Percentiles rank a stretch among this genome's conserved stretches.
These are phyloP conservation scores for Diaporthe humulicola DNA, from an alignment of 2,329 filamentous ascomycete species.

Conservation along the genomic window DNA sequence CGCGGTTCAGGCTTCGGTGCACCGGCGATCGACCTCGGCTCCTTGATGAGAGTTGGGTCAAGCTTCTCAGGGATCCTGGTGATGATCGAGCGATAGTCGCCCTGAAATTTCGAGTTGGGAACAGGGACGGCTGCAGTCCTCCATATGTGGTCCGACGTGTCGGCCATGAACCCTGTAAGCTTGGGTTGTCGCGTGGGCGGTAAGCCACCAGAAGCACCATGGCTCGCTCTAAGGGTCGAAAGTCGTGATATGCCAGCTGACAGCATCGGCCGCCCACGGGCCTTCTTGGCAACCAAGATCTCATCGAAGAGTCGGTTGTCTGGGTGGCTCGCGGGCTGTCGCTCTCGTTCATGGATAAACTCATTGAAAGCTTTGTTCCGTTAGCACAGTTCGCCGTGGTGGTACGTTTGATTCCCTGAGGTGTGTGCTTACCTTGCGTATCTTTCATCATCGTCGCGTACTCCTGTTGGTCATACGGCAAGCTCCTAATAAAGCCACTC, in stretches of 20 bases:
- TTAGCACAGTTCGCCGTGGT: slow-evolving; percentile 26
- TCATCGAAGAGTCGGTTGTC: slow-evolving; percentile 85
- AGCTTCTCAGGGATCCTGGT: slow-evolving; percentile 84
- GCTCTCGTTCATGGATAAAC: slow-evolving; percentile 87
- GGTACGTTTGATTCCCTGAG: neutral
- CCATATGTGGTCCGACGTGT: slow-evolving; percentile 85
- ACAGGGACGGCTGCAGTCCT: slow-evolving; percentile 73
- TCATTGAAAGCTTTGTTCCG: slow-evolving; percentile 76
- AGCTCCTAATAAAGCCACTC: slow-evolving; percentile 73
- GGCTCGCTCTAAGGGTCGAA: slow-evolving; percentile 70
- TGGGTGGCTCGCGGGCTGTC: slow-evolving; percentile 70
- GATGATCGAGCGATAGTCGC: slow-evolving; percentile 72
- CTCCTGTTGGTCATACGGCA: slow-evolving; percentile 75
- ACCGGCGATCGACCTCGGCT: slow-evolving; percentile 90
- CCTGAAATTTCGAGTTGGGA: slow-evolving; percentile 72
- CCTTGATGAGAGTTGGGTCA: slow-evolving; percentile 89
- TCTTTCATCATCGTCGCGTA: slow-evolving; percentile 75
- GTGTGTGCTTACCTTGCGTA: slow-evolving; percentile 68
- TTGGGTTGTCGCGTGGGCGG: slow-evolving; percentile 54
- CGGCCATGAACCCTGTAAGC: slow-evolving; percentile 73
- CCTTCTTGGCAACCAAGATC: slow-evolving; percentile 83
- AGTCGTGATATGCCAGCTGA: slow-evolving; percentile 74
- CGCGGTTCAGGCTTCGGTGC: slow-evolving; percentile 75
- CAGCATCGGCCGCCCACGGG: slow-evolving; percentile 74
- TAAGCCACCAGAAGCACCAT: slow-evolving; percentile 60